phyloP scores from a whole-genome alignment of 495 filamentous ascomycete genomes.

The Acidomyces sp. region DNA sequence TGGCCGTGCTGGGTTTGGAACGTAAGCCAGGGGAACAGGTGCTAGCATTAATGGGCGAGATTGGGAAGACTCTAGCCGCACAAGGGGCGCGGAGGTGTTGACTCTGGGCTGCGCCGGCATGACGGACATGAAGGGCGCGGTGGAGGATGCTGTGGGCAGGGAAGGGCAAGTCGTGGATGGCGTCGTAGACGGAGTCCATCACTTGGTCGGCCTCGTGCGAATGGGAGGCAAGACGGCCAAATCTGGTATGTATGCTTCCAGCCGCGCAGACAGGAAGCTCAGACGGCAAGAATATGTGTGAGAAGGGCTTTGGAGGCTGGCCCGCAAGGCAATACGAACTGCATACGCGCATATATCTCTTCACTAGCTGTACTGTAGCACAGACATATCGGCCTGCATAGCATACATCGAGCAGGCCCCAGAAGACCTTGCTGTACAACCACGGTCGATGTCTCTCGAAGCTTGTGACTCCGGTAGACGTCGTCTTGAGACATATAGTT shows the following conservation, averaged over 20 bases:
- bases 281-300: slow-evolving; percentile 19
- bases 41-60: slow-evolving; percentile 28
- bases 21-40: slow-evolving; percentile 29
- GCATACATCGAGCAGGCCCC: too few relatives aligned
- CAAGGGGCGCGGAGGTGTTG: slow-evolving; percentile 36
- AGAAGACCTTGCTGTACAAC: too few relatives aligned
- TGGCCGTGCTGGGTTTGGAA: slow-evolving; percentile 35
- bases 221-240: slow-evolving; percentile 21
- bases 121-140: slow-evolving; percentile 33
- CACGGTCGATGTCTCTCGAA: too few relatives aligned
- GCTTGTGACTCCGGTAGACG: too few relatives aligned
- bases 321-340: too few relatives aligned
- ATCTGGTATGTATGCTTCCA: slow-evolving; percentile 19
- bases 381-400: too few relatives aligned
- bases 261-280: slow-evolving; percentile 10
- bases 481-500: too few relatives aligned
- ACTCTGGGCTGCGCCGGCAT: slow-evolving; percentile 39
- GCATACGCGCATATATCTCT: too few relatives aligned
- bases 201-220: slow-evolving; percentile 18
- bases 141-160: slow-evolving; percentile 31
- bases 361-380: too few relatives aligned
- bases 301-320: too few relatives aligned
- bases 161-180: slow-evolving; percentile 24
- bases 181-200: slow-evolving; percentile 21
- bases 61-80: slow-evolving; percentile 28